Evolutionary conservation across 2,329 filamentous ascomycete genomes (phyloP), one percentile per base, ranked within the genome.

Genomic region (Grosmannia serpens): DNA sequence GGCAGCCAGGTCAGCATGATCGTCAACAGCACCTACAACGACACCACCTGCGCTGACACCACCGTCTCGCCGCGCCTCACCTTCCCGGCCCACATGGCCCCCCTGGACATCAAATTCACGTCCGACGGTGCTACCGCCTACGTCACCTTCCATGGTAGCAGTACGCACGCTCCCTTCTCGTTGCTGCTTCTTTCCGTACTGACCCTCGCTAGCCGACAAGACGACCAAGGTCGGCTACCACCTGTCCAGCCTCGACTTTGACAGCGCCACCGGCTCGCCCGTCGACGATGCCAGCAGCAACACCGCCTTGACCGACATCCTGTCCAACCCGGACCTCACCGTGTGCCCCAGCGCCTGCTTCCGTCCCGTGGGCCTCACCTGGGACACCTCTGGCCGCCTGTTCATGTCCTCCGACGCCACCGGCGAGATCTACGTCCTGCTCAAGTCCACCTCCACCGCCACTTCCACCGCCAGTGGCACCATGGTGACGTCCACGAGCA

Each of bases 61-160:
- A 53, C 86, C 7, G 85, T 81, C 68, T 63, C 75, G 4, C 79
- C 87, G 62, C 61, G 81, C 1, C 71, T 90, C 31, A 81, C 81
- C 6, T 80, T 80, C 64, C 70, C 75, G 55, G 81, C 87, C 1
- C 88, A 91, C 66, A 85, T 79, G 67, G 86, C 87, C 0, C 88
- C 88, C 0, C 73, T 90, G 1, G 86, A 89, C 63, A 80, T 90
- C 66, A 82, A 83, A 61, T 91, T 91, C 72, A 76, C 80, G 62
- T 65, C 73, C 0, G 70, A 76, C 47, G 81, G 80, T 41, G 78
- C 76, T 15, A 77, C 75, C 2, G 86, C 85, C 1, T 90, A 81
- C 71, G 73, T 91, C 22, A 76, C 82, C 0, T 88, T 90, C 70
- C 87, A 89, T 68, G 87, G 87, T 17, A 86, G 81, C 69, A 88